Percentiles rank a stretch among this genome's conserved stretches.
Conservation (phyloP, 2,329 filamentous ascomycete species). For the Xylariales sp. region DNA sequence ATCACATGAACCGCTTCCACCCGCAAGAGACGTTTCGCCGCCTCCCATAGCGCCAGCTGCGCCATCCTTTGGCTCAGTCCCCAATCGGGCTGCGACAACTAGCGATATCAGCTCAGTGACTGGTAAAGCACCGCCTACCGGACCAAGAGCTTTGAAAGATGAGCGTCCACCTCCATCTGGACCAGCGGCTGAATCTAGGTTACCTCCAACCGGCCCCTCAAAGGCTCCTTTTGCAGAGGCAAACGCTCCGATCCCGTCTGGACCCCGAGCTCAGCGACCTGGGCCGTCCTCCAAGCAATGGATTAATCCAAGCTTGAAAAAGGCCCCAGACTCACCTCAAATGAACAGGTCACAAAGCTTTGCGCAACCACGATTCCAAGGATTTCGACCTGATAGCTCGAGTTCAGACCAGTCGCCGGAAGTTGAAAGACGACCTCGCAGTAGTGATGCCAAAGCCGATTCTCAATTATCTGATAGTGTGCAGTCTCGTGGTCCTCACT, state of each 20-base stretch:
- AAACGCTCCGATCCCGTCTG: constrained; percentile 46
- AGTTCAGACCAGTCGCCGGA: constrained; percentile 36
- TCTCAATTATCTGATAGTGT: constrained; percentile 19
- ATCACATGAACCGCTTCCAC: constrained; percentile 43
- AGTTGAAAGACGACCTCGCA: constrained; percentile 42
- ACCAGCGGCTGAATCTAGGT: constrained; percentile 30
- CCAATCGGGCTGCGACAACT: constrained; percentile 36
- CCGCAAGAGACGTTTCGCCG: constrained; percentile 49
- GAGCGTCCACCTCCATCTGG: constrained; percentile 44
- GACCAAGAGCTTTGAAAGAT: constrained; percentile 44
- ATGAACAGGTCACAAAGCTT: constrained; percentile 46
- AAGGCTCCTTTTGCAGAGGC: constrained; percentile 39
- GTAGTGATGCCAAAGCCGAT: constrained; percentile 49
- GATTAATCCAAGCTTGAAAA: constrained; percentile 50
- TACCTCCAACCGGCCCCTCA: constrained; percentile 35
- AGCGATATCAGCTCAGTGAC: constrained; percentile 30
- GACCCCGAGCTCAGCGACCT: constrained; percentile 46
- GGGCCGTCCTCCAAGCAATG: constrained; percentile 56
- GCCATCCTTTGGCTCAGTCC: constrained; percentile 53
- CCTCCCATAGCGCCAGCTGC: constrained; percentile 54
- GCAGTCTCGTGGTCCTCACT: constrained; percentile 14
- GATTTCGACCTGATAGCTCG: constrained; percentile 27
- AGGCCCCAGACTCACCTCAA: constrained; percentile 47
- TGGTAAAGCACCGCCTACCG: constrained; percentile 49
- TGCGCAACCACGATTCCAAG: constrained; percentile 30